Base-by-base conservation (phyloP, 495 filamentous ascomycete genomes). In the Daldinia decipiens region DNA sequence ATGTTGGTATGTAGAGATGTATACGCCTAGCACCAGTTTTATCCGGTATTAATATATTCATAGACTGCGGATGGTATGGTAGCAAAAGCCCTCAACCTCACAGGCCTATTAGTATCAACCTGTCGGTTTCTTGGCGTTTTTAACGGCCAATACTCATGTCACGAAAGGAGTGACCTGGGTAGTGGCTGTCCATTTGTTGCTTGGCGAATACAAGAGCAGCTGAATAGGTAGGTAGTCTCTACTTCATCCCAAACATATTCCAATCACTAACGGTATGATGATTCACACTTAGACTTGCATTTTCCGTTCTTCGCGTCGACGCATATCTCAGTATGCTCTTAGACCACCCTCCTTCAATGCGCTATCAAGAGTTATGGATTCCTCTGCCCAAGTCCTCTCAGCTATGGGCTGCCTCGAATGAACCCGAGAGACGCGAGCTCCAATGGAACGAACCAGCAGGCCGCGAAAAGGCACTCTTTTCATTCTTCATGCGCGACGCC, bases 381-480 rank as follows among this genome's bases (percentile, higher is more conserved):
- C 76, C 77, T 6, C 71, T 79, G 0, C 77, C 75, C 9, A 76
- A 74, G 29, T 74, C 75, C 8, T 24, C 47, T 21, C 34, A 57
- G 17, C 71, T 77, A 34, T 79, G 75, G 77, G 59, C 58, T 9
- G 75, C 77, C 32, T 19, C 73, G 3, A 77, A 51, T 47, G 73
- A 77, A 11, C 62, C 74, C 0, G 77, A 79, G 38, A 60, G 77
- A n/a, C 75, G 77, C 0, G 66, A 62, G 11, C 73, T 79, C n/a
- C 77, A 77, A 51, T 79, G 77, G 77, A 72, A 71, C 56, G 77
- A 79, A 62, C 73, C 77, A 1, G 73, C 73, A 8, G 76, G 77
- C 0, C 75, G 77, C 40, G 74, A 79, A 39, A 76, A 74, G 21
- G 75, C 77, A 31, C 68, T 73, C 11, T 76, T 79, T 55, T 76